Percentiles rank a stretch among this genome's conserved stretches.
Evolutionary conservation across 108 stramenopile species (phyloP).

Genomic region (Skeletonema tropicum): DNA sequence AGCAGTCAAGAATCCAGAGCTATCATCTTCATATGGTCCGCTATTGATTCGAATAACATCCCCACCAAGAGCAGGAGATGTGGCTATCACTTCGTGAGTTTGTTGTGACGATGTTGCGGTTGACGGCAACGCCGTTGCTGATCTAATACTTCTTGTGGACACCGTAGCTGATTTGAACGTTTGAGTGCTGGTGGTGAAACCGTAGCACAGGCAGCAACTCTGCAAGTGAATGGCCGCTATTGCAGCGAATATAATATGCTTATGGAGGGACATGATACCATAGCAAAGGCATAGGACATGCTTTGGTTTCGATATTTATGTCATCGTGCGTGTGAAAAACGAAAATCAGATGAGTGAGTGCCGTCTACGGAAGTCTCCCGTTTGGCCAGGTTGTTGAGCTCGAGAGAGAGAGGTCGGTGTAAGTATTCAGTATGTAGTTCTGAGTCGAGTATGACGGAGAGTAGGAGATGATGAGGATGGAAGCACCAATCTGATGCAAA

Average conservation of each 20-base stretch:
- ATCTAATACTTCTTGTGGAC: neutral
- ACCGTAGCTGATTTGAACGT: neutral
- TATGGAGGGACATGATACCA: neutral
- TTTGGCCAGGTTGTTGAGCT: no score
- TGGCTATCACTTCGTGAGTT: slow-evolving; percentile 21
- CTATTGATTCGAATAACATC: slow-evolving; percentile 42
- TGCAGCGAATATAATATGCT: neutral
- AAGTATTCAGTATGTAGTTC: no score
- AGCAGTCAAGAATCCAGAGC: slow-evolving; percentile 44
- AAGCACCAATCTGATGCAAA: no score
- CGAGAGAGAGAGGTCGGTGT: no score
- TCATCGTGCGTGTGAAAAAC: no score
- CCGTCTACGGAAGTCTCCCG: no score
- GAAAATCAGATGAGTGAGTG: no score
- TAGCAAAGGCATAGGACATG: no score
- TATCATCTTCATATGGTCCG: slow-evolving; percentile 24
- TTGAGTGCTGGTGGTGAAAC: neutral
- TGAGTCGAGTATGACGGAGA: no score
- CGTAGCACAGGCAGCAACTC: neutral
- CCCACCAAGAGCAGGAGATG: slow-evolving; percentile 37
- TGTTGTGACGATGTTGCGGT: neutral
- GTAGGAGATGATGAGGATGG: no score
- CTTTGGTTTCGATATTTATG: no score
- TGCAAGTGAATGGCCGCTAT: neutral
- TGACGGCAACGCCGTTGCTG: neutral